These are phyloP conservation scores for Trichoderma pleuroti DNA, from an alignment of 2,329 filamentous ascomycete genomes.

Conservation along the genomic window DNA sequence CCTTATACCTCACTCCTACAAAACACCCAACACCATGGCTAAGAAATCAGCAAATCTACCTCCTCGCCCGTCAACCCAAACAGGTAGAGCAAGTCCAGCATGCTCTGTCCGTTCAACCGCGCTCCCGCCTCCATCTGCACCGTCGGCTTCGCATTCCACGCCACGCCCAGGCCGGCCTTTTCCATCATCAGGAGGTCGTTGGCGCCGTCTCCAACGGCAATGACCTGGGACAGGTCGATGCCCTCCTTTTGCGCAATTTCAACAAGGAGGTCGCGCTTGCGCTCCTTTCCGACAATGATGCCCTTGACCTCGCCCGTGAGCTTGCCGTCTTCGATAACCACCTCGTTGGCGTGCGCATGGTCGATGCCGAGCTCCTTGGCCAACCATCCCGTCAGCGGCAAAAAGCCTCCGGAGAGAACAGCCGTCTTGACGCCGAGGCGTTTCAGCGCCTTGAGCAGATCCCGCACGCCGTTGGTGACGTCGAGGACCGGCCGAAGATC, in stretches of 20 bases:
- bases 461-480: conserved; percentile 75
- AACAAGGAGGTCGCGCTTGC: conserved; percentile 67
- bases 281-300: conserved; percentile 70
- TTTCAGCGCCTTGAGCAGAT: conserved; percentile 71
- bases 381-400: conserved; percentile 83
- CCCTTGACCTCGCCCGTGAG: conserved; percentile 72
- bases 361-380: conserved; percentile 78
- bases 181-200: conserved; percentile 81
- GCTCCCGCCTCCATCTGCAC: conserved; percentile 76
- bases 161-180: conserved; percentile 71
- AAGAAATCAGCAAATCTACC: conserved; percentile 28
- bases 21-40: not conserved
- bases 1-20: not conserved
- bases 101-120: conserved; percentile 65
- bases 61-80: conserved; percentile 70
- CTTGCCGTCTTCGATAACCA: conserved; percentile 54
- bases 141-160: conserved; percentile 79
- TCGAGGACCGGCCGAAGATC: conserved; percentile 71
- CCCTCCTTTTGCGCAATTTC: conserved; percentile 67
- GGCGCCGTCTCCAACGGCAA: conserved; percentile 77
- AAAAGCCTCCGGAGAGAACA: conserved; percentile 88
- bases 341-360: conserved; percentile 84
- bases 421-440: conserved; percentile 80
- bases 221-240: conserved; percentile 61
- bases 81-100: conserved; percentile 70